Conservation (phyloP, 495 filamentous ascomycete species). For the Podospora appendiculata region DNA sequence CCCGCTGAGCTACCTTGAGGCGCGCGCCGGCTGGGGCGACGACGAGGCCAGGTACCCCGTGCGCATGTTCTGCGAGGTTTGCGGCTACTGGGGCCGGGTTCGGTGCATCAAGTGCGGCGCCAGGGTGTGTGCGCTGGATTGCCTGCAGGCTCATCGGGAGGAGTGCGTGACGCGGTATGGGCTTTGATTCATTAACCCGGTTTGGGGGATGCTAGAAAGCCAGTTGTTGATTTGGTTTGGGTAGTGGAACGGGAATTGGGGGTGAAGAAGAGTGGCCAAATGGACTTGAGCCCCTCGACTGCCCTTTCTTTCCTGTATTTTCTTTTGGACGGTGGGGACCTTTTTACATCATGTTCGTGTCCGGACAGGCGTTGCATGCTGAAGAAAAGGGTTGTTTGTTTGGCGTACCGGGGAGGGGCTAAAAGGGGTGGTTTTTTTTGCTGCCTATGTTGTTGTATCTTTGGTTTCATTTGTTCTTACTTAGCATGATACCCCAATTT, state of each 20-base stretch:
- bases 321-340: neutral
- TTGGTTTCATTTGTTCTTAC: too few relatives aligned
- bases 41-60: slow-evolving; percentile 42
- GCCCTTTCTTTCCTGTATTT: neutral
- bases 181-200: too few relatives aligned
- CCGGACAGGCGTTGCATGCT: too few relatives aligned
- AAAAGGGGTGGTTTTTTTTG: too few relatives aligned
- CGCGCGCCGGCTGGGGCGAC: slow-evolving; percentile 48
- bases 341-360: too few relatives aligned
- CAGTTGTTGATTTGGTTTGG: too few relatives aligned
- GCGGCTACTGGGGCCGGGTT: slow-evolving; percentile 87
- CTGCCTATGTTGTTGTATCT: too few relatives aligned
- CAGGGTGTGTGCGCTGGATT: slow-evolving; percentile 74
- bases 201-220: too few relatives aligned
- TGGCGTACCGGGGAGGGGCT: too few relatives aligned
- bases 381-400: too few relatives aligned
- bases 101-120: slow-evolving; percentile 78
- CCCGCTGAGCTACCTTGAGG: slow-evolving; percentile 71
- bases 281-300: neutral
- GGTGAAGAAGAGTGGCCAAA: neutral
- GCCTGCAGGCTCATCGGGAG: slow-evolving; percentile 71
- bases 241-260: neutral
- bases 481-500: too few relatives aligned
- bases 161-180: slow-evolving; percentile 63
- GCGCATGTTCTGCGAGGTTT: slow-evolving; percentile 76